Percentiles rank a stretch among this genome's conserved stretches.
Evolutionary conservation across 176 grass and related monocot genomes (phyloP).

Genomic region (Puccinellia tenuiflora): DNA sequence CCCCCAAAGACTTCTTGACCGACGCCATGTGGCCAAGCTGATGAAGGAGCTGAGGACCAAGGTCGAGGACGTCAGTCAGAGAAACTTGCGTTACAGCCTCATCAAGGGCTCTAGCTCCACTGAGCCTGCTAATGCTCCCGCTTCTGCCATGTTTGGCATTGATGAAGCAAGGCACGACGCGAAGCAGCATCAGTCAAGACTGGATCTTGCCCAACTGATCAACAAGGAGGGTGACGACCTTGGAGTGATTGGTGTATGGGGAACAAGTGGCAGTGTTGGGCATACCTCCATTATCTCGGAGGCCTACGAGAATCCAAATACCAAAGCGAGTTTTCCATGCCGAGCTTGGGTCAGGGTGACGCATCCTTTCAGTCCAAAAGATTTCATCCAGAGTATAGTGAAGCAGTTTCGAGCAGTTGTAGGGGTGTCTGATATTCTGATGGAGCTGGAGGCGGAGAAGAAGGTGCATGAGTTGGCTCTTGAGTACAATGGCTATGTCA

Average conservation of each 20-base stretch:
- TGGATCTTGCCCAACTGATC: not conserved
- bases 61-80: not conserved
- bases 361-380: not conserved
- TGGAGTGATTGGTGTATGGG: not conserved
- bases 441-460: not conserved
- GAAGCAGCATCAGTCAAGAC: not conserved
- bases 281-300: not conserved
- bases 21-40: not conserved
- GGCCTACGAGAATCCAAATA: not conserved
- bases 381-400: not conserved
- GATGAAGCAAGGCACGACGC: not conserved
- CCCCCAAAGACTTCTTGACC: not conserved
- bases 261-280: not conserved
- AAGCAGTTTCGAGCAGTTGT: not conserved
- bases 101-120: not conserved
- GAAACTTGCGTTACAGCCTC: not conserved
- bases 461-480: not conserved
- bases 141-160: not conserved
- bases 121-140: too few relatives aligned
- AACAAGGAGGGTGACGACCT: not conserved
- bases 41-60: not conserved
- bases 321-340: not conserved
- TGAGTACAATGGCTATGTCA: not conserved
- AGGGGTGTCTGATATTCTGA: not conserved
- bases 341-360: slow-evolving; percentile 18